Base-by-base conservation (phyloP, 331 rosid genomes). In the Rhamnella rubrinervis region DNA sequence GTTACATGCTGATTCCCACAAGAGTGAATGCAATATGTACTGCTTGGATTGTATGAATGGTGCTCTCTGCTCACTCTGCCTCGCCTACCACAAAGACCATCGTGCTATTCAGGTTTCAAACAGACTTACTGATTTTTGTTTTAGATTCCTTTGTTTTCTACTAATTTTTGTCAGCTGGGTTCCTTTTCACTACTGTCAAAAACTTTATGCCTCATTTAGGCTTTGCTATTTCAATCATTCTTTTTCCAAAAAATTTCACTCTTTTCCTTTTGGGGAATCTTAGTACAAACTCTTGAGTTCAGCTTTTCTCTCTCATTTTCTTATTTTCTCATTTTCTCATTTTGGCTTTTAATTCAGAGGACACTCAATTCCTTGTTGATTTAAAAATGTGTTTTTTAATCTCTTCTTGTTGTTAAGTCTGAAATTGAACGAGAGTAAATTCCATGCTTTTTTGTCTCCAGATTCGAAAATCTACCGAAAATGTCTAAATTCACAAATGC, bases 41-140 rank as follows among this genome's bases (percentile, higher is more conserved):
- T 95, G 99, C 75, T 79, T 95, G 85, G 99, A 95, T 75, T 95
- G 99, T 71, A 83, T 87, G 95, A 83, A 95, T 61, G 92, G 99
- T 0, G 81, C 97, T 69, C 88, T 95, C 63, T 95, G 99, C 60
- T 95, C 99, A 70, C 90, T 95, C 71, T 95, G 99, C 76, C 92
- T 95, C 41, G 55, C 63, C n/a, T 59, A 82, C 66, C 99, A 95
- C 84, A 91, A 82, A 65, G 99, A 95, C 62, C 99, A 95, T 58
- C 90, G 88, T 39, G 88, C 87, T 28, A 95, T 95, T 41, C 99
- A 95, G 97, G 98, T 93, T 8, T 46, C 28, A 35, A 12, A 41
- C 7, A 25, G 37, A 19, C 35, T 59, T 55, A 8, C 19, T 57
- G 67, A 63, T 39, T n/a, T 39, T 21, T 0, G 21, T 44, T 59